Base-by-base conservation (phyloP, 768 basidiomycete genomes). In the Polyporus arcularius region DNA sequence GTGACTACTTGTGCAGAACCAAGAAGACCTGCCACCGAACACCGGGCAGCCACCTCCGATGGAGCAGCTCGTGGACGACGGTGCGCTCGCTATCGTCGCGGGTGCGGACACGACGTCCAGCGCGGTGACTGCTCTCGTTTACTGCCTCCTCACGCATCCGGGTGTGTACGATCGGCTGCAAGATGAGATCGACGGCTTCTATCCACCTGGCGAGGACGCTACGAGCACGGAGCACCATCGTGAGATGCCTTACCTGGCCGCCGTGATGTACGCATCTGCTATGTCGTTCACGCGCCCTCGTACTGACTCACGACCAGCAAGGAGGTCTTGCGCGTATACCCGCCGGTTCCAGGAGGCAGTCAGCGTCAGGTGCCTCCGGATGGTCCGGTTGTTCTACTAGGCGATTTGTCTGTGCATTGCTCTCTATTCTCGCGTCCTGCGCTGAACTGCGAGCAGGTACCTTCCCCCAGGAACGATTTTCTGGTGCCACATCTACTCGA, bases 311-410 rank as follows among this genome's bases (percentile, higher is more conserved):
- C 16, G 0, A 26, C 16, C 51, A 82, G 81, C 61, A 80, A 81
- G 40, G 81, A 82, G 68, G 69, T 73, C 5, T 63, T 82, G 21
- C 75, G 80, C 30, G 70, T 82, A 38, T 68, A 73, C 1, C 80
- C 82, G 31, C 73, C 80, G 1, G 70, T 77, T 4, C 70, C 73
- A 2, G 78, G 75, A 16, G 58, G 69, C 46, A 71, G 77, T 4
- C 76, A 79, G 46, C 73, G 80, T 30, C 69, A 74, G 39, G 51
- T 53, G 0, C 60, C 67, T 0, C 57, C 43, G 15, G 70, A 69
- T 2, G 72, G 71, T 28, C 67, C 64, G 31, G 73, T 71, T 32
- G 73, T 71, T 43, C 21, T 75, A 16, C 67, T 79, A 18, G 74
- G 72, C 32, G 69, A 66, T 30, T 64, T 67, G 80, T 76, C 52